Evolutionary conservation across 805 yeast species (phyloP), one percentile per base, ranked within the genome.

Genomic region (Priceomyces carsonii): DNA sequence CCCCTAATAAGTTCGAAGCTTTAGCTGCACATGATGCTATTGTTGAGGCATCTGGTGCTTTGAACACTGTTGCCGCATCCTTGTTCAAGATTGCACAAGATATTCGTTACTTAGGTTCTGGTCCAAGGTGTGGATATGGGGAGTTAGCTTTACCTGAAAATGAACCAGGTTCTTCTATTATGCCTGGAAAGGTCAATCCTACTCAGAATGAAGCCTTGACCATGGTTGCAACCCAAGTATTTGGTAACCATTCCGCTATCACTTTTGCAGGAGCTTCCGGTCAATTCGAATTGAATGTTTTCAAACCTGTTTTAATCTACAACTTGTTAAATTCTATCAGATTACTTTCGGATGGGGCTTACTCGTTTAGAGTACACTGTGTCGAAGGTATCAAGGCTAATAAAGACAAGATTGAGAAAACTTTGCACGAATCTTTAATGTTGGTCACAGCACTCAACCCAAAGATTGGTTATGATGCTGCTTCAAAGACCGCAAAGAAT

Each of bases 101-200:
- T 65, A 93, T 93, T 65, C 80, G 99, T 71, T 93, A 93, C 78
- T 80, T 93, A 53, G 99, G 98, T 47, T 87, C 96, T 30, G 99
- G 99, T 56, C 99, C 99, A 61, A 85, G 99, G 73, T 93, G 99
- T 71, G 99, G 99, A 45, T 93, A 93, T 70, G 97, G 97, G 38
- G 99, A 93, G 71, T 79, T 93, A 51, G 60, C 88, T 18, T 74
- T 93, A 52, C 99, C 99, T 45, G 98, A 91, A 73, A 93, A 93
- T 68, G 99, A 93, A 73, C 99, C 99, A 39, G 99, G 99, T 59
- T 88, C 97, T 41, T 89, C 97, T 18, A 93, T 93, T 67, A 93
- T 93, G 99, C 99, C 99, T 35, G 99, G 99, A 62, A 93, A 93
- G 73, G 97, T 93, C 45, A 93, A 93, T 78, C 99, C 99, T 48